phyloP scores from a whole-genome alignment of 2,329 filamentous ascomycete genomes.

The Neospermospora avenae region DNA sequence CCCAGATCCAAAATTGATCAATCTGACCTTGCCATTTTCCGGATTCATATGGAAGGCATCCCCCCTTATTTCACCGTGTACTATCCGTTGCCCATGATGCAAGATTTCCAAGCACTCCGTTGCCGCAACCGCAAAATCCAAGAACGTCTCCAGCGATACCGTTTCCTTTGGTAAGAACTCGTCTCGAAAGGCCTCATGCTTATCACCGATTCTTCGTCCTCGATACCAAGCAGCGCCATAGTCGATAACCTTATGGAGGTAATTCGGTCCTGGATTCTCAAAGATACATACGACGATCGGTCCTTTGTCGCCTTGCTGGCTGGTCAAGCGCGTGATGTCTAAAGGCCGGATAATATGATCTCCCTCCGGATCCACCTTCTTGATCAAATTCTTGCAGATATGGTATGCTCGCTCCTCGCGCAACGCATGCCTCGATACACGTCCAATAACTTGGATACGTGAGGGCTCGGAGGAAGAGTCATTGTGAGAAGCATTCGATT shows the following conservation, averaged over 20 bases:
- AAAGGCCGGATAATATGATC: conserved; percentile 77
- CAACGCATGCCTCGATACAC: conserved; percentile 77
- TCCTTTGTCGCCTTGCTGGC: conserved; percentile 64
- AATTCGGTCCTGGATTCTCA: conserved; percentile 72
- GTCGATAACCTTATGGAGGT: conserved; percentile 66
- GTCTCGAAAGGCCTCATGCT: conserved; percentile 32
- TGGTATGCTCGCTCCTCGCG: conserved; percentile 86
- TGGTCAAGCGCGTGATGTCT: conserved; percentile 70
- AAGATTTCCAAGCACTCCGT: conserved; percentile 82
- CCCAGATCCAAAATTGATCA: conserved; percentile 84
- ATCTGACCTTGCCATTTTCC: conserved; percentile 67
- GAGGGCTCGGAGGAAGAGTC: conserved; percentile 12
- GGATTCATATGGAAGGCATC: conserved; percentile 87
- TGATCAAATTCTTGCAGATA: conserved; percentile 69
- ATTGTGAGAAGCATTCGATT: conserved; percentile 20
- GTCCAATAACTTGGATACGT: conserved; percentile 62
- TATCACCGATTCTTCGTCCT: conserved; percentile 50
- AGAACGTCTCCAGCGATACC: conserved; percentile 71
- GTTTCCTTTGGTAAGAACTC: conserved; percentile 49
- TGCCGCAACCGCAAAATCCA: conserved; percentile 89
- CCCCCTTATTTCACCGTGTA: conserved; percentile 86
- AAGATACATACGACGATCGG: conserved; percentile 79
- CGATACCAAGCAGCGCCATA: conserved; percentile 74
- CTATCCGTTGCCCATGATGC: conserved; percentile 82
- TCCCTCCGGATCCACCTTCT: conserved; percentile 67